These are phyloP conservation scores for Fusarium dimerum DNA, from an alignment of 2,329 filamentous ascomycete genomes.

Conservation along the genomic window DNA sequence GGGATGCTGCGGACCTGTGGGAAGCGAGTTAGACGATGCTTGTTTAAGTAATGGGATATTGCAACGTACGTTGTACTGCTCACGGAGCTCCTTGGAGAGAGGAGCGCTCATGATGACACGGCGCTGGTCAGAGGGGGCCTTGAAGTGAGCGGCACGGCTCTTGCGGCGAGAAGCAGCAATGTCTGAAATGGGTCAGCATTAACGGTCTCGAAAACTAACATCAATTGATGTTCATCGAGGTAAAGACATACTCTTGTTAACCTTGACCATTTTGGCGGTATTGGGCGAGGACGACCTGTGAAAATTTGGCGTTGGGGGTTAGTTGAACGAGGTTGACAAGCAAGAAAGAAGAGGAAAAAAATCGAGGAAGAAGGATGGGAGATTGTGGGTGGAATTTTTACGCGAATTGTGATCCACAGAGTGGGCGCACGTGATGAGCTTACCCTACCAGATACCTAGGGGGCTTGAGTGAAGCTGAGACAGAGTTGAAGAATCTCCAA, in stretches of 20 bases:
- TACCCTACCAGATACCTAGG: slow-evolving; percentile 7
- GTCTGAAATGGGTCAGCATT: slow-evolving; percentile 40
- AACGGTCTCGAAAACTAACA: background rate
- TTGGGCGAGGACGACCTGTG: slow-evolving; percentile 28
- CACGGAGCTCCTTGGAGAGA: slow-evolving; percentile 93
- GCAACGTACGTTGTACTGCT: slow-evolving; percentile 92
- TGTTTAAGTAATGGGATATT: background rate
- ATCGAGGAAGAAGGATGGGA: slow-evolving; percentile 4
- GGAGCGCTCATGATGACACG: slow-evolving; percentile 97
- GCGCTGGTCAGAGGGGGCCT: slow-evolving; percentile 89
- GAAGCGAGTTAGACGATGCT: slow-evolving; percentile 6
- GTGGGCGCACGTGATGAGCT: slow-evolving; percentile 35
- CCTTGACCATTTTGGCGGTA: slow-evolving; percentile 67
- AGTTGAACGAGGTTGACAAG: slow-evolving; percentile 21
- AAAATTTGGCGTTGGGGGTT: slow-evolving; percentile 33
- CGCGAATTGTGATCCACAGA: slow-evolving; percentile 11
- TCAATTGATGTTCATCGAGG: background rate
- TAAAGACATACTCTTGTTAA: slow-evolving; percentile 44
- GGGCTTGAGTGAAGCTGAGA: too few relatives aligned
- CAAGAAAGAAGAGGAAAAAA: slow-evolving; percentile 16
- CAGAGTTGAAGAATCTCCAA: too few relatives aligned
- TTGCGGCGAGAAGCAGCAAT: slow-evolving; percentile 86
- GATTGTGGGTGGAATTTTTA: slow-evolving; percentile 34
- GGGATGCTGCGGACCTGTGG: slow-evolving; percentile 87
- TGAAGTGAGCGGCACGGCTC: slow-evolving; percentile 98